Evolutionary conservation across 2,329 filamentous ascomycete species (phyloP).

Genomic region (Alternaria conjuncta): DNA sequence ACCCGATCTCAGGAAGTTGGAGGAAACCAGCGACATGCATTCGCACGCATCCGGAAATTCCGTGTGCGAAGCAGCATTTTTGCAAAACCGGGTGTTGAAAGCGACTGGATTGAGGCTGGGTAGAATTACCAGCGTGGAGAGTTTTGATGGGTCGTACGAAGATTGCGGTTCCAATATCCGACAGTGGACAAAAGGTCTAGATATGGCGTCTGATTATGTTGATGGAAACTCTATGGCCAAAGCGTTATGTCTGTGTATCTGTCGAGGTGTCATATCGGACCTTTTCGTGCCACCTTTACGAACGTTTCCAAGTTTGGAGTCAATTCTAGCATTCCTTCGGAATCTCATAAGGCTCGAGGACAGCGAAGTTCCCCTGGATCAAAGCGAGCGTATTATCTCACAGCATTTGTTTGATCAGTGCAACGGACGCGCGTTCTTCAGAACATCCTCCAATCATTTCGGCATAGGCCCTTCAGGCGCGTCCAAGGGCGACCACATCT

Average conservation of each 20-base stretch:
- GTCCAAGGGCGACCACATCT: neutral
- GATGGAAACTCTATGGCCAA: neutral
- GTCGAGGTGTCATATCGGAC: neutral
- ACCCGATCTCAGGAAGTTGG: neutral
- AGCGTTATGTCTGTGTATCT: neutral
- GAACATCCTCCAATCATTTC: neutral
- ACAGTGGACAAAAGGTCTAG: neutral
- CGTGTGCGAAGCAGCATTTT: neutral
- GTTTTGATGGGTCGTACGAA: neutral
- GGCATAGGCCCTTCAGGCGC: neutral
- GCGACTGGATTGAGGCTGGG: neutral
- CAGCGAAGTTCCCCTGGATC: neutral
- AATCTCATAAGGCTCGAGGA: neutral
- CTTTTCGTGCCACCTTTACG: neutral
- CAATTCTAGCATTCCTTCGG: neutral
- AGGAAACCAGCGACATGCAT: too few species aligned
- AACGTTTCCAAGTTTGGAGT: neutral
- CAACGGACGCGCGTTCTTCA: too few species aligned
- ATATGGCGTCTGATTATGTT: neutral
- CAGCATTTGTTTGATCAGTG: too few species aligned
- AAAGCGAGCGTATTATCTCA: too few species aligned
- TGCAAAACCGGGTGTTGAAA: neutral
- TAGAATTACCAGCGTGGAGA: rapidly evolving
- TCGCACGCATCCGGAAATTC: neutral
- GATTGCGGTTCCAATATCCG: neutral